These are phyloP conservation scores for Cryptosporidium parvum DNA, from an alignment of 169 alveolate genomes.

Conservation along the genomic window DNA sequence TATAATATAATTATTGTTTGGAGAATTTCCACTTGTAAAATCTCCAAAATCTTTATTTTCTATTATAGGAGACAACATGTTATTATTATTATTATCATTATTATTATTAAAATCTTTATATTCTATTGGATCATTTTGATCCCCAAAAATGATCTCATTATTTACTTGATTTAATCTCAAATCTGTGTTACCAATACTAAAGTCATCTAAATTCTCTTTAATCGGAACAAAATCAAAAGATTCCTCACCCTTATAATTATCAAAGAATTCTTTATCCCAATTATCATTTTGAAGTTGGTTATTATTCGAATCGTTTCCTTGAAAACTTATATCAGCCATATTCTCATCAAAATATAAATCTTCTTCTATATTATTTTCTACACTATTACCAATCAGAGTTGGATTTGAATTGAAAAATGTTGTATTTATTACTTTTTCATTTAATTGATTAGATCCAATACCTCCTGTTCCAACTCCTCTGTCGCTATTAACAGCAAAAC, in stretches of 20 bases:
- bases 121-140: not conserved
- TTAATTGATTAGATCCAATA: not conserved
- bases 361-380: not conserved
- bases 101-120: not conserved
- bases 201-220: not conserved
- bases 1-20: not conserved
- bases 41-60: not conserved
- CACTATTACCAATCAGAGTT: not conserved
- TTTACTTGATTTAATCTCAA: not conserved
- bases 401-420: constrained; percentile 2
- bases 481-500: not conserved
- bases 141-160: not conserved
- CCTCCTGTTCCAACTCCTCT: not conserved
- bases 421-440: not conserved
- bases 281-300: constrained; percentile 18
- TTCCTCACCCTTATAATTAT: not conserved
- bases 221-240: constrained; percentile 3
- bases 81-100: not conserved
- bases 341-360: constrained; percentile 32
- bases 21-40: constrained; percentile 10
- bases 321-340: constrained; percentile 23
- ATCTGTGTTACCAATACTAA: not conserved
- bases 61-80: not conserved
- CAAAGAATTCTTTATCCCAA: constrained; percentile 25
- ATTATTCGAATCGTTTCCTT: constrained; percentile 9